phyloP scores from a whole-genome alignment of 768 basidiomycete genomes.

The Kwoniella sp. region DNA sequence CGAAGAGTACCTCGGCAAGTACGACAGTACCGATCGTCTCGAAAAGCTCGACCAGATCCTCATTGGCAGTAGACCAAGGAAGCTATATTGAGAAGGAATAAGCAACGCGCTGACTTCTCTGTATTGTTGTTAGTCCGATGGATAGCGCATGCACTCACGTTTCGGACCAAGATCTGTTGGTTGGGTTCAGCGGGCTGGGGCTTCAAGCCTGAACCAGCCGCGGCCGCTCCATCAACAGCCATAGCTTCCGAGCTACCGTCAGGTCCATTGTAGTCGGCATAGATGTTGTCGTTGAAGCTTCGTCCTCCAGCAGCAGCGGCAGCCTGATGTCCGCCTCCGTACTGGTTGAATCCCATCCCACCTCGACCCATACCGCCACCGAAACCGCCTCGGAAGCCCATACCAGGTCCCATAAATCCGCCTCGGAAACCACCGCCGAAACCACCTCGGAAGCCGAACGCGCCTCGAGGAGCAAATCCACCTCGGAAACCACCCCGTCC shows the following conservation, averaged over 20 bases:
- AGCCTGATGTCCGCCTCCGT: constrained; percentile 58
- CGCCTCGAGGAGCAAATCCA: constrained; percentile 60
- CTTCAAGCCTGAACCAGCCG: constrained; percentile 46
- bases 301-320: constrained; percentile 42
- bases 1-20: constrained; percentile 90
- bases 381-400: constrained; percentile 53
- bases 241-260: constrained; percentile 61
- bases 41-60: constrained; percentile 95
- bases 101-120: not conserved
- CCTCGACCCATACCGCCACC: constrained; percentile 58
- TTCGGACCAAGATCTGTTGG: constrained; percentile 97
- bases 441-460: constrained; percentile 62
- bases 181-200: constrained; percentile 70
- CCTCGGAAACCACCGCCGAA: constrained; percentile 46
- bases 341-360: constrained; percentile 57
- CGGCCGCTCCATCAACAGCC: constrained; percentile 32
- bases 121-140: too few relatives aligned
- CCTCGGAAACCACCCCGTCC: constrained; percentile 60
- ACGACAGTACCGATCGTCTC: constrained; percentile 96
- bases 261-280: constrained; percentile 89
- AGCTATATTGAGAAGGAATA: constrained; percentile 61
- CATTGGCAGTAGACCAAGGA: constrained; percentile 98
- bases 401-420: constrained; percentile 51
- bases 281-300: constrained; percentile 78
- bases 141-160: constrained; percentile 66